Conservation (phyloP, 2,329 filamentous ascomycete genomes). For the Fusarium sp. region DNA sequence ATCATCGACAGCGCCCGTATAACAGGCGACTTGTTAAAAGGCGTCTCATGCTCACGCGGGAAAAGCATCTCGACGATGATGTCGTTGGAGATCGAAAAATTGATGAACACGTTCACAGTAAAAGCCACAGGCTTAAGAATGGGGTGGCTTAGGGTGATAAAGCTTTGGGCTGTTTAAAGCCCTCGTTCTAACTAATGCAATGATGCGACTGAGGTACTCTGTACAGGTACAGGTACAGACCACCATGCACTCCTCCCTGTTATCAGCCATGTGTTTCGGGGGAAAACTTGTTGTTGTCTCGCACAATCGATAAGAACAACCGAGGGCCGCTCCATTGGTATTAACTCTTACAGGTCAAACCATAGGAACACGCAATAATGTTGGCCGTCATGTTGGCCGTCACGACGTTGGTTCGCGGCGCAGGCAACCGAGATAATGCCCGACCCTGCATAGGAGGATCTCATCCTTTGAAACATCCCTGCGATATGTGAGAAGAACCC, state of each 20-base stretch:
- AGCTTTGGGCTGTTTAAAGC: not conserved
- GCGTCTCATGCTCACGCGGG: slow-evolving; percentile 19
- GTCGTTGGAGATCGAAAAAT: not conserved
- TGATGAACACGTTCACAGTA: not conserved
- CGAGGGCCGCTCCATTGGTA: not conserved
- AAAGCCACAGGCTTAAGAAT: not conserved
- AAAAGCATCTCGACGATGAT: slow-evolving; percentile 5
- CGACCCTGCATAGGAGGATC: not conserved
- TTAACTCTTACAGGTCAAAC: not conserved
- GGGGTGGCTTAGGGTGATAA: slow-evolving; percentile 8
- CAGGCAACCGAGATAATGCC: not conserved
- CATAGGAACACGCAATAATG: not conserved
- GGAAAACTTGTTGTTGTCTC: not conserved
- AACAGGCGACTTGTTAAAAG: slow-evolving; percentile 15
- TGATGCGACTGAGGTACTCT: too few species aligned
- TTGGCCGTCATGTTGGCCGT: not conserved
- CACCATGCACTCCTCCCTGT: not conserved
- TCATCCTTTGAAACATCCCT: not conserved
- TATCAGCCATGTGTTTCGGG: not conserved
- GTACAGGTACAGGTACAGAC: too few species aligned
- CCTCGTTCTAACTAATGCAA: not conserved
- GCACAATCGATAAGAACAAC: not conserved
- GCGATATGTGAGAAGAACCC: not conserved
- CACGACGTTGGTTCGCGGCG: not conserved
- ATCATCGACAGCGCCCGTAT: slow-evolving; percentile 17